These are phyloP conservation scores for Yarrowia hollandica DNA, from an alignment of 805 yeast genomes.

Conservation along the genomic window DNA sequence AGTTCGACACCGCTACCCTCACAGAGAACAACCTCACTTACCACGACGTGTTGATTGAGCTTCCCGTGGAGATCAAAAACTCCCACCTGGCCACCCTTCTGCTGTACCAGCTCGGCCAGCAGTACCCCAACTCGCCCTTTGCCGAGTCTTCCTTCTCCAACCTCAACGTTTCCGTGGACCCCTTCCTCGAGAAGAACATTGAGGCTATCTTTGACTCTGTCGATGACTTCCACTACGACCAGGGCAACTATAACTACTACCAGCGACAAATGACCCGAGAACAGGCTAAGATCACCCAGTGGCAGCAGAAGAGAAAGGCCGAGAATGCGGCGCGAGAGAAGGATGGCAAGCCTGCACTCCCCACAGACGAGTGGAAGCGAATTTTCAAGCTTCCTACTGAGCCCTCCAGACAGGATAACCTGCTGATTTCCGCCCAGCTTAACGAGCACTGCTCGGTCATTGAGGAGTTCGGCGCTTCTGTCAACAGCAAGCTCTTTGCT, in stretches of 20 bases:
- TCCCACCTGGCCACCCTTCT: slow-evolving; percentile 63
- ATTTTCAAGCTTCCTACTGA: slow-evolving; percentile 67
- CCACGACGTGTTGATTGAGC: slow-evolving; percentile 68
- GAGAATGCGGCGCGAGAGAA: slow-evolving; percentile 64
- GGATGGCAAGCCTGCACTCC: slow-evolving; percentile 51
- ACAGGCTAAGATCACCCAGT: slow-evolving; percentile 64
- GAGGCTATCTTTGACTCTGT: slow-evolving; percentile 67
- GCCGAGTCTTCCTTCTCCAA: slow-evolving; percentile 41
- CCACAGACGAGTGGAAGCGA: slow-evolving; percentile 63
- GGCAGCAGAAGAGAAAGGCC: slow-evolving; percentile 68
- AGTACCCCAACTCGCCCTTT: slow-evolving; percentile 28
- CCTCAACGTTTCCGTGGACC: slow-evolving; percentile 47
- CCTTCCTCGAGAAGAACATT: slow-evolving; percentile 48
- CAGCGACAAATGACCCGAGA: slow-evolving; percentile 76
- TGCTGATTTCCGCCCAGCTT: slow-evolving; percentile 66
- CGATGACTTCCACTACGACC: slow-evolving; percentile 75
- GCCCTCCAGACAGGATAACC: slow-evolving; percentile 72
- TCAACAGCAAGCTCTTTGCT: slow-evolving; percentile 63
- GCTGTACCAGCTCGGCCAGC: slow-evolving; percentile 40
- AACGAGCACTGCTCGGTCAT: slow-evolving; percentile 69
- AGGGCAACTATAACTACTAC: slow-evolving; percentile 75
- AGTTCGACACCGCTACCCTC: slow-evolving; percentile 66
- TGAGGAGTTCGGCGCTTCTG: slow-evolving; percentile 68
- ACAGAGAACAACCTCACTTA: slow-evolving; percentile 60
- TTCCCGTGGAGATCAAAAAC: slow-evolving; percentile 66